Evolutionary conservation across 2,329 filamentous ascomycete genomes (phyloP), one percentile per base, ranked within the genome.

Genomic region (Hypomyces perniciosus): DNA sequence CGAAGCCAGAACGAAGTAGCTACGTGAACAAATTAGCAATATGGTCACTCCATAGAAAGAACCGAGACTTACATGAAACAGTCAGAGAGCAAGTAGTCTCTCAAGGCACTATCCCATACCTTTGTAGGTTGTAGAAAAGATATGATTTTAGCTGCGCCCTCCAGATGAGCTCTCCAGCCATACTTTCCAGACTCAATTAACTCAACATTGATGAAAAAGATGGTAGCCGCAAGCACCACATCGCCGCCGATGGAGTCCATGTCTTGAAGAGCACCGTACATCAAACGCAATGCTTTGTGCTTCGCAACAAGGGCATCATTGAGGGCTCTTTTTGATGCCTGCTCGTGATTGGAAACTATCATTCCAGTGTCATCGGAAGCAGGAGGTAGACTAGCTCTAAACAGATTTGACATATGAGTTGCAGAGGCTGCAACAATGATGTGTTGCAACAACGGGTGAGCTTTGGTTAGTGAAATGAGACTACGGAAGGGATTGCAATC

Each of bases 151-250:
- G 67, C 68, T 2, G 73, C 74, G 2, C 72, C 74, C 46, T 75
- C 68, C 26, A 77, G 65, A 51, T 77, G 75, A 10, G 69, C 67
- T 43, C 68, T 71, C 74, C 74, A 77, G 9, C 70, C 71, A 35
- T 73, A 68, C 56, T 69, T 73, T 1, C 73, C 73, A 10, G 72
- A 73, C 60, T 77, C 74, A 46, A 77, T 73, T 44, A 77, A 63
- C 61, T 78, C 72, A 45, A 77, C 65, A 54, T 77, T 75, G 62
- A 78, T 66, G 56, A 77, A 72, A 59, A 77, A 76, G 13, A 76
- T 63, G 3, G 74, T 71, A 0, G 74, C 71, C 1, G 74, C 71
- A 3, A 77, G 64, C 3, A 75, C 62, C 8, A 73, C 66, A 41
- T 73, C 71, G 10, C 65, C 65, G 10, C 66, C 68, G 2, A 66